Evolutionary conservation across 768 basidiomycete genomes (phyloP), one percentile per base, ranked within the genome.

Genomic region (Phanerochaete sordida): DNA sequence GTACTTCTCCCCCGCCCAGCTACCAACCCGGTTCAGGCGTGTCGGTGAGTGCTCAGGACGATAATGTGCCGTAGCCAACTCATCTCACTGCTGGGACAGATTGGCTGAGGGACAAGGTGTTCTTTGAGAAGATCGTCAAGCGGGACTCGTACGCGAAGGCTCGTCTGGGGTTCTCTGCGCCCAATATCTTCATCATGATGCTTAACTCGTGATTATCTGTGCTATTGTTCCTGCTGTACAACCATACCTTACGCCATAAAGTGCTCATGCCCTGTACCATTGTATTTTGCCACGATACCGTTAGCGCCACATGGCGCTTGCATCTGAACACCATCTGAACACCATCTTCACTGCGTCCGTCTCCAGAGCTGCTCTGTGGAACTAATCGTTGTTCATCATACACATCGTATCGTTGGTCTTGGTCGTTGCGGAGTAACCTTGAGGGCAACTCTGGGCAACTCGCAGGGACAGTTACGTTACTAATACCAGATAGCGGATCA

Each of bases 131-230:
- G 16, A 65, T 93, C 58, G 64, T 64, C 12, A 83, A 77, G 68
- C 82, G 87, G 63, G 88, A 91, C 64, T 67, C 65, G 8, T 93
- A 92, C 64, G 76, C 80, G 1, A 64, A 73, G 27, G 69, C 76
- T 9, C 81, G 90, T 6, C 82, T 93, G 28, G 91, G 91, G 1
- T 93, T 84, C 73, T 81, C 78, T 57, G 91, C 91, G 2, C 84
- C 90, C 6, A 93, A 93, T 68, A 81, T 92, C 39, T 90, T 90
- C 68, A 77, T 91, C 39, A 84, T 93, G 86, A 13, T 51, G 13
- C 37, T 65, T 16, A 56, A 56, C 58, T 44, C 51, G 39, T 65
- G 54, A 53, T 24, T 44, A 52, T 46, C 21, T 57, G 16, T 46
- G 9, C 30, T 48, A 19, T 35, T n/a, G 19, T 12, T 56, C 13